Percentiles rank a stretch among this genome's conserved stretches.
Evolutionary conservation across 2,329 filamentous ascomycete genomes (phyloP).

Genomic region (Botrytis fragariae): DNA sequence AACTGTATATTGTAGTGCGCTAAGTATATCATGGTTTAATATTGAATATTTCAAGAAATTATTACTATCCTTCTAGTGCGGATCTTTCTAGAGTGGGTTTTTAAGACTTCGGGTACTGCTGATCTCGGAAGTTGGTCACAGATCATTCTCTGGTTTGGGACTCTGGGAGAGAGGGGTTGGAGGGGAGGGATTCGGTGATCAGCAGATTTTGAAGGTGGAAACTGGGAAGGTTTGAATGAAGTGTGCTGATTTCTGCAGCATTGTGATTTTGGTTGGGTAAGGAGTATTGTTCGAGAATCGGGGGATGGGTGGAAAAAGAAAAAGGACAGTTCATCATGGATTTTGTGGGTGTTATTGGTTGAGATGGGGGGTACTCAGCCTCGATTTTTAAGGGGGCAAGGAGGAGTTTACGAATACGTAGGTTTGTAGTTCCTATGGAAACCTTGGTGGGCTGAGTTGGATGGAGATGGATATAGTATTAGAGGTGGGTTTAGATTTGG

Average conservation of each 20-base stretch:
- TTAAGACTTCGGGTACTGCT: neutral
- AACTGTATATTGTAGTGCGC: neutral
- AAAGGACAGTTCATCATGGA: neutral
- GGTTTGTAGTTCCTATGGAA: neutral
- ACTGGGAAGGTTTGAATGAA: neutral
- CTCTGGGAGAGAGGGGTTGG: neutral
- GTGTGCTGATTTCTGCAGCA: neutral
- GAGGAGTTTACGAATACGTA: neutral
- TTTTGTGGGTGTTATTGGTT: neutral
- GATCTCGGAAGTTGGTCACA: neutral
- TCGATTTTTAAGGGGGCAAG: neutral
- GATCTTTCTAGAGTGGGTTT: neutral
- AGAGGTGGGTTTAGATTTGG: too few relatives aligned
- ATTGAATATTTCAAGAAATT: neutral
- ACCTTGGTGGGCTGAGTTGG: neutral
- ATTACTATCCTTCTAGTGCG: neutral
- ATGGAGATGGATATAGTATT: neutral
- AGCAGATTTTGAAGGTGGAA: neutral
- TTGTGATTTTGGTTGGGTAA: neutral
- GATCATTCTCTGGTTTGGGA: slow-evolving; percentile 3
- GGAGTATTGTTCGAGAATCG: neutral
- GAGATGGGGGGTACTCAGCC: neutral
- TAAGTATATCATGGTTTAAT: neutral
- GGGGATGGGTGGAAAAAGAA: neutral
- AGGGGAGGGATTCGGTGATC: neutral